phyloP scores from a whole-genome alignment of 2,329 filamentous ascomycete genomes.

The Pseudogymnoascus sp. region DNA sequence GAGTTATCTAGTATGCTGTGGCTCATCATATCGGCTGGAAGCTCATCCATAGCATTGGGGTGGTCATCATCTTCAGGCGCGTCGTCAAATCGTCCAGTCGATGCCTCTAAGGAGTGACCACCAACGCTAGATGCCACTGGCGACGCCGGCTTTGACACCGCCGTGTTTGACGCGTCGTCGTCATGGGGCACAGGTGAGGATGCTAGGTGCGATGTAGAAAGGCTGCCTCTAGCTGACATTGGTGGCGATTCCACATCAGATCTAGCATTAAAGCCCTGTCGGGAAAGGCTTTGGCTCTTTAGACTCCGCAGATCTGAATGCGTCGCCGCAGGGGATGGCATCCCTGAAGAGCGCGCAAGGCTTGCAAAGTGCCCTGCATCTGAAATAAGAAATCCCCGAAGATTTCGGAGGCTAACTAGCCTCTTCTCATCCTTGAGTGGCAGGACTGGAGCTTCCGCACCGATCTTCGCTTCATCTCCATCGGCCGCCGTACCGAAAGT shows the following conservation, averaged over 20 bases:
- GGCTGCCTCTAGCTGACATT: background rate
- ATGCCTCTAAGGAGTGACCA: background rate
- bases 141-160: background rate
- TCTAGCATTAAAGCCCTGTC: background rate
- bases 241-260: slow-evolving; percentile 3
- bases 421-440: slow-evolving; percentile 55
- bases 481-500: slow-evolving; percentile 35
- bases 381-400: slow-evolving; percentile 58
- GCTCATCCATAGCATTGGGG: slow-evolving; percentile 19
- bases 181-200: background rate
- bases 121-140: background rate
- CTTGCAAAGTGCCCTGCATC: slow-evolving; percentile 58
- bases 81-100: slow-evolving; percentile 26
- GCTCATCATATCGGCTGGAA: slow-evolving; percentile 16
- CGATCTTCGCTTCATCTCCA: slow-evolving; percentile 4
- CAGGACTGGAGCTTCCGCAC: slow-evolving; percentile 10
- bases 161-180: background rate
- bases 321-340: slow-evolving; percentile 48
- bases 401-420: slow-evolving; percentile 52
- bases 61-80: slow-evolving; percentile 25
- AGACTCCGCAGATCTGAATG: slow-evolving; percentile 31
- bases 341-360: slow-evolving; percentile 48
- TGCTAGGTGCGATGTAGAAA: background rate
- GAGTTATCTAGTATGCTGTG: slow-evolving; percentile 25
- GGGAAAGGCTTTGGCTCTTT: slow-evolving; percentile 1